Conservation (phyloP, 495 filamentous ascomycete genomes). For the Neurospora sp. region DNA sequence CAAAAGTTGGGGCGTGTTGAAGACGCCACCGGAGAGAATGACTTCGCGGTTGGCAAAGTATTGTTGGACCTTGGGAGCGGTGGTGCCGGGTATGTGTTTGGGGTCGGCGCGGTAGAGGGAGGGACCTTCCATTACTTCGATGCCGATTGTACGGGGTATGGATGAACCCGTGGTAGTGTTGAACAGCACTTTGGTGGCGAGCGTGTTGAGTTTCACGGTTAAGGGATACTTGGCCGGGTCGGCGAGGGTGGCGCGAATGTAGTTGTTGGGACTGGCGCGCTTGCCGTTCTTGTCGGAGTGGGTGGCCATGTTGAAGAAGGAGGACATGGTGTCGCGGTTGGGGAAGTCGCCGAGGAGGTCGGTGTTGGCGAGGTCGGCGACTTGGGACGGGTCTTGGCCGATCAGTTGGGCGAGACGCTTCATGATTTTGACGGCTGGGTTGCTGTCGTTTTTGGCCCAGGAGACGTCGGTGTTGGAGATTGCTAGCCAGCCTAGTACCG, state of each 20-base stretch:
- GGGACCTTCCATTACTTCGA: slow-evolving; percentile 32
- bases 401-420: slow-evolving; percentile 20
- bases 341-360: slow-evolving; percentile 32
- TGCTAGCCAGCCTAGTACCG: slow-evolving; percentile 27
- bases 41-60: slow-evolving; percentile 39
- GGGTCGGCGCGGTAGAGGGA: slow-evolving; percentile 36
- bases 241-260: slow-evolving; percentile 33
- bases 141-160: slow-evolving; percentile 31
- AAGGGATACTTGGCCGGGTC: slow-evolving; percentile 34
- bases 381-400: slow-evolving; percentile 25
- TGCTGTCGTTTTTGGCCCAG: slow-evolving; percentile 20
- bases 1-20: slow-evolving; percentile 51
- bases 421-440: slow-evolving; percentile 21
- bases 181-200: slow-evolving; percentile 39
- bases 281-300: slow-evolving; percentile 31
- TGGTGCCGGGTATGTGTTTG: slow-evolving; percentile 21
- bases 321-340: slow-evolving; percentile 27
- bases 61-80: slow-evolving; percentile 16
- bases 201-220: slow-evolving; percentile 35
- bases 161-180: slow-evolving; percentile 6
- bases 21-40: slow-evolving; percentile 44
- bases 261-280: slow-evolving; percentile 32
- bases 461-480: slow-evolving; percentile 24
- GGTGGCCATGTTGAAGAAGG: slow-evolving; percentile 34
- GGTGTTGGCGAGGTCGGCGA: slow-evolving; percentile 18